A percentile compares a stretch with the other conserved stretches of the same genome.
phyloP scores from a whole-genome alignment of 441 rosid species.

The Jatropha multifida region DNA sequence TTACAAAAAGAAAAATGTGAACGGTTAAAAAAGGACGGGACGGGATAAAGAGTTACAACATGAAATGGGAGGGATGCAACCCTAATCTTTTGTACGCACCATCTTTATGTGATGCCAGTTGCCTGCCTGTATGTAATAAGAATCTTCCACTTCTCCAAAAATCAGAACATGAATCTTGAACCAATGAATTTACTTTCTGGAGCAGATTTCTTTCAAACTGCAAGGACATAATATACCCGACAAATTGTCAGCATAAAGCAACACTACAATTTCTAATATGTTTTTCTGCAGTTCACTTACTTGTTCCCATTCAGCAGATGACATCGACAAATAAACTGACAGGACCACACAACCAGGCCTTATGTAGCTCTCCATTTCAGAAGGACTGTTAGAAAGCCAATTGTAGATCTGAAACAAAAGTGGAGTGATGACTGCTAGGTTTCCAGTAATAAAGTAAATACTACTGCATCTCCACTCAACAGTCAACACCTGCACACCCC shows the following conservation, averaged over 20 bases:
- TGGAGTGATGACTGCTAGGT: slow-evolving; percentile 14
- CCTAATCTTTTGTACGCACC: slow-evolving; percentile 44
- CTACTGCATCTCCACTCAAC: background rate
- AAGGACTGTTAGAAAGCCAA: slow-evolving; percentile 90
- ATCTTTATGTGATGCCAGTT: slow-evolving; percentile 66
- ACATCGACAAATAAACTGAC: slow-evolving; percentile 73
- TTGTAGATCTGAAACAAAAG: slow-evolving; percentile 57
- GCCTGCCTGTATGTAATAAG: slow-evolving; percentile 60
- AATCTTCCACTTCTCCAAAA: slow-evolving; percentile 80
- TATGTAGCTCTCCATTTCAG: slow-evolving; percentile 96
- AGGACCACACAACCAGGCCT: slow-evolving; percentile 93
- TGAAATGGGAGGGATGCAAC: background rate
- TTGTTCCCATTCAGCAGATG: slow-evolving; percentile 64
- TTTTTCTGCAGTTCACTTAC: slow-evolving; percentile 45
- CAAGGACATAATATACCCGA: slow-evolving; percentile 28
- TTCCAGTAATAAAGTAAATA: background rate
- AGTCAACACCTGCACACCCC: background rate
- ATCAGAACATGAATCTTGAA: slow-evolving; percentile 54
- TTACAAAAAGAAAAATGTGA: background rate
- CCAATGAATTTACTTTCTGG: slow-evolving; percentile 48
- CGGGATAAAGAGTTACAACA: background rate
- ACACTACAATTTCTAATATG: background rate
- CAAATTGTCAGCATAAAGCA: slow-evolving; percentile 32
- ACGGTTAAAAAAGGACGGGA: background rate
- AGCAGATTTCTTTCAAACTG: slow-evolving; percentile 72